Base-by-base conservation (phyloP, 169 alveolate species). In the Eimeria necatrix region DNA sequence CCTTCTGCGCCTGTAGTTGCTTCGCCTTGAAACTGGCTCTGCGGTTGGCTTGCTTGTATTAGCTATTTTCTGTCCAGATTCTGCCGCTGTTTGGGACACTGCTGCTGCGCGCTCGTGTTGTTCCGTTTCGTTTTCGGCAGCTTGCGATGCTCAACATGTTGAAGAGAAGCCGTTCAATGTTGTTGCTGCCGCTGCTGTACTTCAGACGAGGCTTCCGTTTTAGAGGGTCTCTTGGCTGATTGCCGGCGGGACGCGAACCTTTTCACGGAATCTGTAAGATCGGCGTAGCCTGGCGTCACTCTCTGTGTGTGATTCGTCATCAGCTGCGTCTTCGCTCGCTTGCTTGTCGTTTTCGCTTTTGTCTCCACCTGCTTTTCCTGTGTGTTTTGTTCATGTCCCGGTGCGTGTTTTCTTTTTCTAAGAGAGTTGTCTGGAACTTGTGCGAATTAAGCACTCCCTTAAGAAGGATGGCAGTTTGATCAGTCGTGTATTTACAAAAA, bases 181-280 rank as follows among this genome's bases (percentile, higher is more conserved):
- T 76, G 64, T 16, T 76, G 64, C 87, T 76, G 26, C 32, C 24
- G 32, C 22, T 18, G 14, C 49, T 18, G 81, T 51, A 26, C 9
- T n/a, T 70, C 81, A 70, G 81, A 70, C n/a, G 81, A 70, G n/a
- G 24, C 81, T 70, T n/a, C 81, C 5, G 51, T 70, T 7, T 70
- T 70, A 51, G 81, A 26, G 81, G 22, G 81, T 70, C 41, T 70
- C 24, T 48, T 70, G 81, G 81, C 81, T 18, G 20, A 70, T n/a
- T 70, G 81, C 41, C 81, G 81, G 81, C 81, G 81, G 22, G 81
- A 70, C 8, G 81, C 52, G 81, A 70, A 70, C 41, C 22, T 26
- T 18, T 70, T n/a, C 41, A 16, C 41, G 81, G 81, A 70, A 7
- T 18, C 22, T 48, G 81, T 70, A 9, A 0, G 41, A 32, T 0